Percentiles rank a stretch among this genome's conserved stretches.
Conservation (phyloP, 768 basidiomycete genomes). For the Mycena belliarum region DNA sequence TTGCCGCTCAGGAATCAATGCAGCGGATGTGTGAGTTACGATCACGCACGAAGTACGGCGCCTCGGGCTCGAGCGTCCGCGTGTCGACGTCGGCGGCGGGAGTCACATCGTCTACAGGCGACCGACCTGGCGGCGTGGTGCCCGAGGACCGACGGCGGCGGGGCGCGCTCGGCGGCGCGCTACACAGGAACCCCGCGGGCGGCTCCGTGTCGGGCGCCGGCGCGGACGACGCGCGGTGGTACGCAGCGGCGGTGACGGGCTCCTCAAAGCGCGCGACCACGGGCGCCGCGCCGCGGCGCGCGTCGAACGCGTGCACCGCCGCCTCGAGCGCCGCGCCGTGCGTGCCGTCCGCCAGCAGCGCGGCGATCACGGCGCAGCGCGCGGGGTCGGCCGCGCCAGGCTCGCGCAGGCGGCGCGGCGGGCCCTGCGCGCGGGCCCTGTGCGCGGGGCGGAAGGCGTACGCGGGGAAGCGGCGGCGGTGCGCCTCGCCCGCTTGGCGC, state of each 20-base stretch:
- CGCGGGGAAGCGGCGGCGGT: slow-evolving; percentile 70
- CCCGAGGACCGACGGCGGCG: background rate
- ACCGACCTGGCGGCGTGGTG: background rate
- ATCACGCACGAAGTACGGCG: background rate
- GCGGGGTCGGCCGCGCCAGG: slow-evolving; percentile 52
- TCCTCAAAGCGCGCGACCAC: background rate
- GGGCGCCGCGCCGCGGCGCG: slow-evolving; percentile 39
- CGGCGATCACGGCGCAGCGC: slow-evolving; percentile 69
- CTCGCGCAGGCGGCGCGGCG: slow-evolving; percentile 54
- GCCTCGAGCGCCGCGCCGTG: slow-evolving; percentile 56
- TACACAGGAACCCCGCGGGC: background rate
- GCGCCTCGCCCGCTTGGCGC: slow-evolving; percentile 67
- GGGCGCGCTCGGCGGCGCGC: background rate
- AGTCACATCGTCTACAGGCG: background rate
- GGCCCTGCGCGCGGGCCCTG: slow-evolving; percentile 2
- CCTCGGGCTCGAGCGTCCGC: background rate
- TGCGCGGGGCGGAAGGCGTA: slow-evolving; percentile 67
- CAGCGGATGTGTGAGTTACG: too few relatives aligned
- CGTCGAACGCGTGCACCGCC: slow-evolving; percentile 61
- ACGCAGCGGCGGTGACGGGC: background rate
- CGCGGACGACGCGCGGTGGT: background rate
- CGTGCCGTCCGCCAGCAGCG: slow-evolving; percentile 63
- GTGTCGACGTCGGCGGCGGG: background rate
- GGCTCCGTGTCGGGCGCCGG: background rate
- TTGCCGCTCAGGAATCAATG: too few relatives aligned